Conservation (phyloP, 2,329 filamentous ascomycete species). For the Dactylellina haptotyla region DNA sequence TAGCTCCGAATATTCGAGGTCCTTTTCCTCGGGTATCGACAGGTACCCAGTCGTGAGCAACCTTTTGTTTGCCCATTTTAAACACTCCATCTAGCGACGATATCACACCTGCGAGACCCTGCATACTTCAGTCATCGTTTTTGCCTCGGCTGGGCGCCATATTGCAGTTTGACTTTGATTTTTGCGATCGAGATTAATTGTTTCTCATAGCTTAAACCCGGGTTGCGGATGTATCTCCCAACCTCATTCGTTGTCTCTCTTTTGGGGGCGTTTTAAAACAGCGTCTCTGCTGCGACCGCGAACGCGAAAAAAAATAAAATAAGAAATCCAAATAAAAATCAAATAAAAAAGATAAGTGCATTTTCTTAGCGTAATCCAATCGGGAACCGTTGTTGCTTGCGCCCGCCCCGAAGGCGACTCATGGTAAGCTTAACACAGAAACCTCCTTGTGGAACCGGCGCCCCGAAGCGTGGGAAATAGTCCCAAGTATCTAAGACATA, state of each 20-base stretch:
- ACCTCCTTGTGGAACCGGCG: slow-evolving; percentile 36
- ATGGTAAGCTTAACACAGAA: not conserved
- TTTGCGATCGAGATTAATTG: slow-evolving; percentile 8
- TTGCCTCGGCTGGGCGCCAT: slow-evolving; percentile 2
- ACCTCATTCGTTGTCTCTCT: not conserved
- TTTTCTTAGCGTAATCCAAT: not conserved
- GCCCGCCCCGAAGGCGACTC: not conserved
- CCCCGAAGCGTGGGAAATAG: slow-evolving; percentile 9
- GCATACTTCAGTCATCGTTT: slow-evolving; percentile 19
- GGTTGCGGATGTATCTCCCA: not conserved
- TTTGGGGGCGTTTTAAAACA: not conserved
- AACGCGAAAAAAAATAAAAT: not conserved
- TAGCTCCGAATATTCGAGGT: slow-evolving; percentile 48
- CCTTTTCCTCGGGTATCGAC: slow-evolving; percentile 30
- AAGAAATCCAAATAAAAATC: no score
- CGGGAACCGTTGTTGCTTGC: not conserved
- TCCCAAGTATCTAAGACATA: slow-evolving; percentile 13
- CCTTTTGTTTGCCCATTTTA: not conserved
- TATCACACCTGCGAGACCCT: slow-evolving; percentile 45
- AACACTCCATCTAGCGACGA: slow-evolving; percentile 47
- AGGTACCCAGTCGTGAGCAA: slow-evolving; percentile 23
- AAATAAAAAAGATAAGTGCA: not conserved
- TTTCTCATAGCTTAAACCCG: not conserved
- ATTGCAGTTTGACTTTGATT: not conserved
- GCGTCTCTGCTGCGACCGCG: not conserved